Evolutionary conservation across 2,329 filamentous ascomycete species (phyloP), one percentile per base, ranked within the genome.

Genomic region (Scedosporium minutisporum): DNA sequence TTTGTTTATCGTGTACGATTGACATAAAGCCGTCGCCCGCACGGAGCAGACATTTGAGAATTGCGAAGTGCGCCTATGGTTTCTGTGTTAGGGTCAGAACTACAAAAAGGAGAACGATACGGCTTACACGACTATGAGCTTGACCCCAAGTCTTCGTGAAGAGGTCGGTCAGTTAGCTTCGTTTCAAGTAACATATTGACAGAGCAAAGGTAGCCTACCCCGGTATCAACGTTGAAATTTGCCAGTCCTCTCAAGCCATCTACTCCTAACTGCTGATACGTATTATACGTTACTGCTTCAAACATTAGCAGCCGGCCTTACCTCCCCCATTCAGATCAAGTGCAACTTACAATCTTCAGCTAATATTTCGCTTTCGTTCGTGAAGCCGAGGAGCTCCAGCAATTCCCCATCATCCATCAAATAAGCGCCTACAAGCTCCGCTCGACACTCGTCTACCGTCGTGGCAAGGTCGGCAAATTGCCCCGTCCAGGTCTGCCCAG

Each of bases 401-500:
- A 82, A 67, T 21, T 80, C 76, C 12, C 63, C 58, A 57, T 81
- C 73, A 59, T 77, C 75, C 67, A 77, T 75, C 1, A 81, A 69
- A 66, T 77, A 80, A 41, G 73, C 74, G 0, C 72, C 73, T 12
- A 80, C 75, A 18, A 78, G 71, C 55, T 75, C 72, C 0, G 75
- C 75, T 29, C 77, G 68, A 64, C 76, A 79, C 65, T 89, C 86
- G 63, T 89, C 86, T 48, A 87, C 83, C 3, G 78, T 82, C 0
- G 78, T 82, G 2, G 84, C 82, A 58, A 87, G 72, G 25, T 84
- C 74, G 3, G 79, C 83, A 66, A 88, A 88, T 0, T 83, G 78
- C 3, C 79, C 78, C 9, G 81, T 84, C 84, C 84, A 88, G 0
- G 84, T 88, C 71, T 88, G 81, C 1, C 84, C 84, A 2, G 80